Base-by-base conservation (phyloP, 768 basidiomycete species). In the Boletus edulis region DNA sequence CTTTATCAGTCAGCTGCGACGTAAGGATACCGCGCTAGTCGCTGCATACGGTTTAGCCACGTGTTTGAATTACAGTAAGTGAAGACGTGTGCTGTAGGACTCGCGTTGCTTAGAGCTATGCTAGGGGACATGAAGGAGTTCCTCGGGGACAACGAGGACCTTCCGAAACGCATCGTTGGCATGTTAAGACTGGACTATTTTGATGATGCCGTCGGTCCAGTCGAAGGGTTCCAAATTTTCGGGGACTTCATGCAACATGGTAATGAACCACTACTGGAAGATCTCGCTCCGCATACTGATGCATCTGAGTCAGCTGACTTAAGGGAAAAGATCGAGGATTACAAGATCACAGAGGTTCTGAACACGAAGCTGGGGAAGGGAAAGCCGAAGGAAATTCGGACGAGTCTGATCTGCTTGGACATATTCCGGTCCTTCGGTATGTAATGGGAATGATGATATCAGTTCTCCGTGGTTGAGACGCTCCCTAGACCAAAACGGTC, bases 201-300 rank as follows among this genome's bases (percentile, higher is more conserved):
- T 18, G 63, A 66, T 11, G 66, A 66, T 32, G 63, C 66, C 13
- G 51, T 67, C 0, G 66, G 65, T 12, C 46, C 5, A 22, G 48
- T 65, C 1, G 66, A 66, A 45, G 65, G 65, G 13, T 66, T 67
- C 38, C 66, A 67, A 42, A 55, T 67, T 1, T 67, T 67, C 17
- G 43, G 44, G 1, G 51, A 67, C 24, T 48, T 67, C 6, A 65
- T 67, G 61, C 51, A 55, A 38, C 35, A 61, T 4, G 56, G 66
- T 67, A 58, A 58, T 17, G 22, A 32, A 29, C 17, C 9, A n/a
- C 24, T 1, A 11, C 29, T 13, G 31, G 40, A 34, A 4, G 18
- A 20, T 39, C n/a, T n/a, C 8, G n/a, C 11, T 9, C 6, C 12
- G 17, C 31, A n/a, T 51, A 12, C 47, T 58, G 17, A 67, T 11